These are phyloP conservation scores for Globisporangium carolinianum DNA, from an alignment of 352 stramenopile genomes.

Conservation along the genomic window DNA sequence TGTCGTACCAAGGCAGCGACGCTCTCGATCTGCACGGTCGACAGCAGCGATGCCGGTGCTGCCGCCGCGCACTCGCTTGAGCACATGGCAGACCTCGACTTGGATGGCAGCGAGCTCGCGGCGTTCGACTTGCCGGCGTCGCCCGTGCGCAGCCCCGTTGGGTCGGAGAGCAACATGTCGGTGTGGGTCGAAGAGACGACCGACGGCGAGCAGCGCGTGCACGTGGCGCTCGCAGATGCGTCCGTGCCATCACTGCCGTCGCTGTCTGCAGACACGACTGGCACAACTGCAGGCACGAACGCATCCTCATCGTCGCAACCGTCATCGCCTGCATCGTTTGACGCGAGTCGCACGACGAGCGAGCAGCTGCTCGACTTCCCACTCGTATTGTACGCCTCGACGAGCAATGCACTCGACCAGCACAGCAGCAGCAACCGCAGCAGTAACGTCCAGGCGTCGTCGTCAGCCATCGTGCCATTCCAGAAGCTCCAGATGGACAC, in stretches of 20 bases:
- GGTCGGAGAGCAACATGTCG: constrained; percentile 36
- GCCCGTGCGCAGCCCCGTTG: constrained; percentile 38
- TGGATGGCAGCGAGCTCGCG: constrained; percentile 16
- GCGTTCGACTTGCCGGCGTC: constrained; percentile 67
- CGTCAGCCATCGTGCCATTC: constrained; percentile 67
- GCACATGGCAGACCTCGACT: neutral
- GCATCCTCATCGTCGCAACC: constrained; percentile 1
- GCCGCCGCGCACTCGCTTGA: neutral
- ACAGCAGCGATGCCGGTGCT: neutral
- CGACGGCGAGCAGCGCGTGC: constrained; percentile 39
- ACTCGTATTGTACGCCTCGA: constrained; percentile 37
- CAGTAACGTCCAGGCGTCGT: constrained; percentile 5
- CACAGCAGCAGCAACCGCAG: constrained; percentile 4
- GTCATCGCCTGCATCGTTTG: constrained; percentile 4
- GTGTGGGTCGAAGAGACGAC: constrained; percentile 46
- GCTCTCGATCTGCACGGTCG: constrained; percentile 6
- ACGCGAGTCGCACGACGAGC: constrained; percentile 4
- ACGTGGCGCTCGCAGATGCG: constrained; percentile 25
- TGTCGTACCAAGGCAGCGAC: neutral
- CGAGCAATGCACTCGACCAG: constrained; percentile 5
- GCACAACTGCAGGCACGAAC: too few relatives aligned
- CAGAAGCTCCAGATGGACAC: constrained; percentile 79
- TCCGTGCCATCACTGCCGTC: constrained; percentile 1
- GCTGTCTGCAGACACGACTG: too few relatives aligned
- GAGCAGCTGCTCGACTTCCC: constrained; percentile 41